A percentile compares a stretch with the other conserved stretches of the same genome.
Conservation (phyloP, 2,329 filamentous ascomycete genomes). For the Fusarium algeriense region DNA sequence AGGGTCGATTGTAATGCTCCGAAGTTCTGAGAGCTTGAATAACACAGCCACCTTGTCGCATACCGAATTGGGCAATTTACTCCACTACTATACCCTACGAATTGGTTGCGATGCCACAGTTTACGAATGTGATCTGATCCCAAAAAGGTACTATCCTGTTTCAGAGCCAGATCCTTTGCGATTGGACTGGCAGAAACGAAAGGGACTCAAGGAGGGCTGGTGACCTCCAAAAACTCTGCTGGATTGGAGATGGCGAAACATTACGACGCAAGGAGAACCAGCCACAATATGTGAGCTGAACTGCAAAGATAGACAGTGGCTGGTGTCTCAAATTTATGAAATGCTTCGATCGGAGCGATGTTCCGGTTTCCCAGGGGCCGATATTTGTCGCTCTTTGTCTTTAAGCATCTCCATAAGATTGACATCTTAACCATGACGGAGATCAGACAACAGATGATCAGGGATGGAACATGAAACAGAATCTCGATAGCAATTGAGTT, state of each 20-base stretch:
- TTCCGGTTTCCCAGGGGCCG: neutral
- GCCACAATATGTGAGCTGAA: slow-evolving; percentile 29
- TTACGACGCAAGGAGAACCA: slow-evolving; percentile 15
- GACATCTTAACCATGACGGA: neutral
- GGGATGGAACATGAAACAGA: slow-evolving; percentile 16
- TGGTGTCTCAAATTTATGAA: slow-evolving; percentile 19
- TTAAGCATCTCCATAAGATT: slow-evolving; percentile 3
- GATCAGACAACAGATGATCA: slow-evolving; percentile 1
- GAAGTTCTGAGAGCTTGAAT: neutral
- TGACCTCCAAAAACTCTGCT: neutral
- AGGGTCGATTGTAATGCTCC: neutral
- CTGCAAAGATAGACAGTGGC: slow-evolving; percentile 9
- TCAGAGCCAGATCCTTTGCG: slow-evolving; percentile 17
- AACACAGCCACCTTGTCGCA: slow-evolving; percentile 8
- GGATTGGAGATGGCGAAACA: slow-evolving; percentile 23
- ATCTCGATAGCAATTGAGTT: slow-evolving; percentile 1
- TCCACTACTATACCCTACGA: neutral
- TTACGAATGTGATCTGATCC: neutral
- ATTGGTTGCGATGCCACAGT: neutral
- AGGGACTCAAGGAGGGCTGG: slow-evolving; percentile 5
- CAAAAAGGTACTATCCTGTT: slow-evolving; percentile 7
- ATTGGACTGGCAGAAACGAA: slow-evolving; percentile 3
- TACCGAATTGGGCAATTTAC: neutral
- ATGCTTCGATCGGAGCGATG: slow-evolving; percentile 7
- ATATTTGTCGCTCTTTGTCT: neutral